Percentiles rank a stretch among this genome's conserved stretches.
phyloP scores from a whole-genome alignment of 2,329 filamentous ascomycete genomes.

The Zymoseptoria passerinii region DNA sequence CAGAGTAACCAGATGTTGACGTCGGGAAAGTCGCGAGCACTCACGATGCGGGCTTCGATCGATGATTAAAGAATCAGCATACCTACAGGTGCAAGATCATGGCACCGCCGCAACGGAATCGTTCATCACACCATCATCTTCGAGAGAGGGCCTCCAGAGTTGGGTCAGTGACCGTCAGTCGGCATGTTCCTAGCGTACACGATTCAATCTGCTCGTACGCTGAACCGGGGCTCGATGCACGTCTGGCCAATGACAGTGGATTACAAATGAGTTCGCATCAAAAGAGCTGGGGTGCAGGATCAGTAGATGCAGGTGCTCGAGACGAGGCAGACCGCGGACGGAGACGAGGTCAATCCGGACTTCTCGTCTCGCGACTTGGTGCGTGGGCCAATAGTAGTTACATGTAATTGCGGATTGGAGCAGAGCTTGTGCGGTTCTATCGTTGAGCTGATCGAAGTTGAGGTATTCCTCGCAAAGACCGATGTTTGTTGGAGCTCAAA shows the following conservation, averaged over 20 bases:
- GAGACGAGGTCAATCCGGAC: not conserved
- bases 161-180: not conserved
- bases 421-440: too few relatives aligned
- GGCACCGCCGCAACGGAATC: not conserved
- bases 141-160: not conserved
- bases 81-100: not conserved
- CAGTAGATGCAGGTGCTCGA: not conserved
- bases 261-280: not conserved
- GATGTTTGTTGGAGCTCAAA: not conserved
- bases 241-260: not conserved
- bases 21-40: not conserved
- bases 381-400: too few relatives aligned
- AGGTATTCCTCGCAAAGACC: not conserved
- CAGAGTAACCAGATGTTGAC: not conserved
- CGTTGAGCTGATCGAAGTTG: not conserved
- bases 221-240: not conserved
- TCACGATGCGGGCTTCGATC: not conserved
- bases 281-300: not conserved
- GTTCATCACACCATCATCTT: not conserved
- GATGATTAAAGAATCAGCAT: not conserved
- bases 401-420: not conserved
- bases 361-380: not conserved
- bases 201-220: not conserved
- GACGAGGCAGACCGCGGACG: not conserved
- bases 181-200: not conserved